Evolutionary conservation across 805 yeast species (phyloP).

Genomic region (Saturnispora serradocipensis): DNA sequence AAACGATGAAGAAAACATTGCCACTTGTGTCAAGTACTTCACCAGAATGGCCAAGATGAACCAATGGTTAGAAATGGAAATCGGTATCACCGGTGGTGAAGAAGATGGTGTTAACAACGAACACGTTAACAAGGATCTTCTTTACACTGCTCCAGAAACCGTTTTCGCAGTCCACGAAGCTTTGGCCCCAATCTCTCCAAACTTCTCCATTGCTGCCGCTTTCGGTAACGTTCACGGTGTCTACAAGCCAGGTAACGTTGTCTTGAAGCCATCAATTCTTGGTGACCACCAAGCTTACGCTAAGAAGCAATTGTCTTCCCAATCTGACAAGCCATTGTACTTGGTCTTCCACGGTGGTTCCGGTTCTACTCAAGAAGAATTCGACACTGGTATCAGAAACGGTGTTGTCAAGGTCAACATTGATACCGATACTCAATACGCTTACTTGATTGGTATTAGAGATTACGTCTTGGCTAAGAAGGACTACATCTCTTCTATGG

Average conservation of each 20-base stretch:
- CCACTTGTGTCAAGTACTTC: constrained; percentile 90
- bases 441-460: constrained; percentile 94
- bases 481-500: constrained; percentile 82
- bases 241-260: constrained; percentile 98
- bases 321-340: constrained; percentile 64
- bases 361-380: constrained; percentile 89
- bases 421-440: constrained; percentile 98
- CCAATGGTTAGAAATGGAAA: constrained; percentile 99
- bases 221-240: constrained; percentile 99
- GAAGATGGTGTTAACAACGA: constrained; percentile 99
- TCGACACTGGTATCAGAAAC: constrained; percentile 77
- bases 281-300: constrained; percentile 95
- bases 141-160: constrained; percentile 94
- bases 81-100: constrained; percentile 99
- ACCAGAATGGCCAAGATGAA: constrained; percentile 85
- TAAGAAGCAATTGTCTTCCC: constrained; percentile 48
- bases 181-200: constrained; percentile 82
- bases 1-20: constrained; percentile 90
- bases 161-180: constrained; percentile 89
- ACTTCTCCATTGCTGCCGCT: constrained; percentile 99
- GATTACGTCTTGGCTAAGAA: constrained; percentile 93
- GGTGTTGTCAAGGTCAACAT: constrained; percentile 99
- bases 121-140: constrained; percentile 72
- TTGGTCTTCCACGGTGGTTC: constrained; percentile 99
- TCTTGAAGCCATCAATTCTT: constrained; percentile 82